Conservation (phyloP, 352 stramenopile genomes). For the Phytophthora rubi region DNA sequence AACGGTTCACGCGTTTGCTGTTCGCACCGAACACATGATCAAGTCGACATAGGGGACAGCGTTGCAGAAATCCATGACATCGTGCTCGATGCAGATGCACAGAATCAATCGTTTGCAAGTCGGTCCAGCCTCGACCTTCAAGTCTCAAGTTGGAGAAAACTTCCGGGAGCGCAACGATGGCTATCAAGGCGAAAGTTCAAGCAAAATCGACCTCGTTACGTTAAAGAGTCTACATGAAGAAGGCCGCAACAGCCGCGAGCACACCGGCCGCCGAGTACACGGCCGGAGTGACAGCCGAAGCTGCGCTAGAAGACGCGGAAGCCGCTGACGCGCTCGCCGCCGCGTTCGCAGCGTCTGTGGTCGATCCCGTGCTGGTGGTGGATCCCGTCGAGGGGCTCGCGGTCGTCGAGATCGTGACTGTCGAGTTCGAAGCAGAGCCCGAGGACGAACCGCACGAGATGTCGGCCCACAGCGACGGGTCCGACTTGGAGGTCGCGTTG, state of each 20-base stretch:
- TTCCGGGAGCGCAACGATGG: no score
- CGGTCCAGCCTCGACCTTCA: no score
- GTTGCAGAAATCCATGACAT: not conserved
- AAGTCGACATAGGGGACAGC: not conserved
- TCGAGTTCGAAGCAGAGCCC: constrained; percentile 22
- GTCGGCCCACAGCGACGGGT: constrained; percentile 40
- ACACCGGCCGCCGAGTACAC: constrained; percentile 25
- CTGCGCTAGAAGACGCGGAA: constrained; percentile 24
- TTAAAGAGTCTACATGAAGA: constrained; percentile 28
- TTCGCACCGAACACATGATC: constrained; percentile 14
- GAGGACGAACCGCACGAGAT: constrained; percentile 27
- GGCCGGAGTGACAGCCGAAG: constrained; percentile 21
- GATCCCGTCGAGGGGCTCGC: constrained; percentile 9
- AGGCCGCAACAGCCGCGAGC: constrained; percentile 13
- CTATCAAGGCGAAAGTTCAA: not conserved
- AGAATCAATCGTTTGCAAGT: constrained; percentile 6
- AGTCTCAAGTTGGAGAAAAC: not conserved
- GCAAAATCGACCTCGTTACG: constrained; percentile 1
- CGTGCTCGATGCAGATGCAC: not conserved
- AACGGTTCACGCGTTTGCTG: constrained; percentile 20
- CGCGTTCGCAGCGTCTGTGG: constrained; percentile 6
- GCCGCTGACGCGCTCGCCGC: constrained; percentile 6
- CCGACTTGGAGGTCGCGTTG: constrained; percentile 30
- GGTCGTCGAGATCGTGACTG: constrained; percentile 13
- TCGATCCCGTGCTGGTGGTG: not conserved